Evolutionary conservation across 2,329 filamentous ascomycete species (phyloP).

Genomic region (Cylindrodendrum hubeiense): DNA sequence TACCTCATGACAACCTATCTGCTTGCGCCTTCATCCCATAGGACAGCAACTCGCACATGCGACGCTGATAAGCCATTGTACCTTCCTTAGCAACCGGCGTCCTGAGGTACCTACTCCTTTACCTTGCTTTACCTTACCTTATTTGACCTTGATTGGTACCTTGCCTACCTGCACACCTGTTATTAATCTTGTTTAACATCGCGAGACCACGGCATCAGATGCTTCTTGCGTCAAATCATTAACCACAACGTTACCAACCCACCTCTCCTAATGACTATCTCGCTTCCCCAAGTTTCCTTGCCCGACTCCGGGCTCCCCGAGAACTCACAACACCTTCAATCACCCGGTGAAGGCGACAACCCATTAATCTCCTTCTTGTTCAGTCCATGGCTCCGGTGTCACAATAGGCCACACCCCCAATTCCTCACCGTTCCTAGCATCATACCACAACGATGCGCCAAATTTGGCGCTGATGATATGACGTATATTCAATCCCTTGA

Average conservation of each 20-base stretch:
- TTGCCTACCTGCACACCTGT: not conserved
- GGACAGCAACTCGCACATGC: not conserved
- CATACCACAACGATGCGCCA: constrained; percentile 10
- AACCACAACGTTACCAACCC: constrained; percentile 2
- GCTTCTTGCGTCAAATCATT: constrained; percentile 20
- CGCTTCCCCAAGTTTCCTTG: constrained; percentile 5
- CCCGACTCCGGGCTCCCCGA: constrained; percentile 16
- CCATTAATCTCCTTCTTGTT: constrained; percentile 2
- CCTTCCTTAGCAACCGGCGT: not conserved
- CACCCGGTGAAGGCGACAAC: constrained; percentile 1
- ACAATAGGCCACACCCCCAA: not conserved
- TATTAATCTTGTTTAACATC: not conserved
- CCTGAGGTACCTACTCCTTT: not conserved
- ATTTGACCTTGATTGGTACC: not conserved
- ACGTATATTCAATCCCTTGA: constrained; percentile 30
- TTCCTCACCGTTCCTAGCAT: constrained; percentile 9
- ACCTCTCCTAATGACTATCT: constrained; percentile 3
- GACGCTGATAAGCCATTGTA: constrained; percentile 5
- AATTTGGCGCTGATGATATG: not conserved
- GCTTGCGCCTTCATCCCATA: not conserved
- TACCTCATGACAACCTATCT: constrained; percentile 3
- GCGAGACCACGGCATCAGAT: constrained; percentile 5
- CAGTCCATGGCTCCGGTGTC: not conserved
- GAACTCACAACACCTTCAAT: constrained; percentile 5
- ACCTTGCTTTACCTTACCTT: not conserved